Base-by-base conservation (phyloP, 176 grass and related monocot species). In the Musa troglodytarum region DNA sequence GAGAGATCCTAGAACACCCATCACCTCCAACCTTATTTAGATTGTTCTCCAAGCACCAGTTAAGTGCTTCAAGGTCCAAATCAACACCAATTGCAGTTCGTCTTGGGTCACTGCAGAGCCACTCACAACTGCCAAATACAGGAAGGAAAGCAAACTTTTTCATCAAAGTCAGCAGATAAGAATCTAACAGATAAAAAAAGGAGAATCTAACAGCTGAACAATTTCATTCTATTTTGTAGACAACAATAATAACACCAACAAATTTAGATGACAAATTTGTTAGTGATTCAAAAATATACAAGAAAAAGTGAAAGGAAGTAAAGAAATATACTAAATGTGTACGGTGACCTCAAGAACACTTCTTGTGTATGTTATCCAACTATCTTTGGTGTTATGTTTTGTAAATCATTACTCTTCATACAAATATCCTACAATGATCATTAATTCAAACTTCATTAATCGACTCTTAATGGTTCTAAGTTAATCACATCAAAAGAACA, bases 41-140 rank as follows among this genome's bases (percentile, higher is more conserved):
- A 73, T 91, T 91, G 77, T 98, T 93, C 49, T 82, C 88, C 51
- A 98, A 84, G 71, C 90, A 91, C 90, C 94, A 98, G 67, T 98
- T 86, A 74, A 98, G 88, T n/a, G 88, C 80, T 54, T 98, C 90
- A 63, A 93, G 94, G 63, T 98, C 94, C 69, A 98, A 85, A 85
- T 98, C 94, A 63, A 98, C 73, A 79, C 86, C 88, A 0, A 93
- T 74, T 19, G 86, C 72, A 71, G 94, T 91, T 78, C 90, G 70
- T 84, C 88, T 87, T 17, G 88, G 78, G 78, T 98, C 88, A 84
- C 75, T 89, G 28, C 65, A 82, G 26, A 93, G 80, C 94, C 94
- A 98, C 66, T 93, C 84, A 15, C 84, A 61, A 87, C 90, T 89
- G 86, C 53, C 21, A 76, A 73, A 13, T 51, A 24, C 54, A 14